These are phyloP conservation scores for Basidioascus undulatus DNA, from an alignment of 768 basidiomycete species.

Conservation along the genomic window DNA sequence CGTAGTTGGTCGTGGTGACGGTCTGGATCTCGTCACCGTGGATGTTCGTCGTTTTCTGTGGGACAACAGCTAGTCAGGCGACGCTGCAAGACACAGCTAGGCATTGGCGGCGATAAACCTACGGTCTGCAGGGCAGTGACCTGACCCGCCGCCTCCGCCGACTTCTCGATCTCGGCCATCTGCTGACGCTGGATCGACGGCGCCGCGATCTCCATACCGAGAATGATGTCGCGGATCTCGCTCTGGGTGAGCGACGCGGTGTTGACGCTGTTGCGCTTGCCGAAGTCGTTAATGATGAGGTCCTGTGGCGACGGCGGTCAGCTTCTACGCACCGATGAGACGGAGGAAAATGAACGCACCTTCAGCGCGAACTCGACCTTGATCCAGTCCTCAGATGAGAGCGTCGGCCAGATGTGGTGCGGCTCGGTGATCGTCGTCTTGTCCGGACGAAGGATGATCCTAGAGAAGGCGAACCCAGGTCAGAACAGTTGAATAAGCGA, in stretches of 20 bases:
- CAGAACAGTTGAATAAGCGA: too few species aligned
- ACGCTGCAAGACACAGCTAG: not conserved
- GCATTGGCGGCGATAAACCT: constrained; percentile 10
- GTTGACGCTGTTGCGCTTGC: constrained; percentile 76
- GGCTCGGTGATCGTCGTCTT: constrained; percentile 91
- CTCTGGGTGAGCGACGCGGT: constrained; percentile 89
- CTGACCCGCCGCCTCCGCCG: constrained; percentile 75
- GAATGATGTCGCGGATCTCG: constrained; percentile 92
- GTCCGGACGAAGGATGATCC: constrained; percentile 88
- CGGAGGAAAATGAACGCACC: constrained; percentile 84
- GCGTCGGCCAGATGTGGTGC: constrained; percentile 91
- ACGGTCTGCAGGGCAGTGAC: constrained; percentile 86
- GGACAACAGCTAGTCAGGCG: constrained; percentile 6
- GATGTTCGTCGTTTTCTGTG: constrained; percentile 79
- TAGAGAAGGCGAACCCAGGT: too few species aligned
- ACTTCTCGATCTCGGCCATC: constrained; percentile 97
- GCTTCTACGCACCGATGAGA: too few species aligned
- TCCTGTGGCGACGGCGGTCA: too few species aligned
- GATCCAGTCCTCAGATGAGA: constrained; percentile 91
- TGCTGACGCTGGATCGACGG: constrained; percentile 85
- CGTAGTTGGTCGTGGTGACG: constrained; percentile 91
- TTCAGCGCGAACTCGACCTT: constrained; percentile 97
- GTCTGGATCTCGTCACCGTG: constrained; percentile 92
- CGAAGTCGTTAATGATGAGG: too few species aligned
- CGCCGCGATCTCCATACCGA: constrained; percentile 94